Conservation (phyloP, 192 early-diverging fungal species). For the Piromyces finnis region DNA sequence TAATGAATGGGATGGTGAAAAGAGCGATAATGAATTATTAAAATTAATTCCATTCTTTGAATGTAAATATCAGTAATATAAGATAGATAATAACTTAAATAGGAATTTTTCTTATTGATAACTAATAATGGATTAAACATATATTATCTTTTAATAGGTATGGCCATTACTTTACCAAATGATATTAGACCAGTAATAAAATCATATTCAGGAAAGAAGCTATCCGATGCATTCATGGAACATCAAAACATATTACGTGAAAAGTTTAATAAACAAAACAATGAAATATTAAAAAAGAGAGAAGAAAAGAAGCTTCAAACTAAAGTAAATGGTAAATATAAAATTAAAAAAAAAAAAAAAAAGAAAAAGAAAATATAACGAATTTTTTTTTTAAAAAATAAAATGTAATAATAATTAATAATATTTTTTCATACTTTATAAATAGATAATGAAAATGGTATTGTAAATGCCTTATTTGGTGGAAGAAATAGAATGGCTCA, state of each 20-base stretch:
- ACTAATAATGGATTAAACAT: too few species aligned
- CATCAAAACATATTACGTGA: neutral
- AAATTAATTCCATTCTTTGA: constrained; percentile 84
- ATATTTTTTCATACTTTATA: too few species aligned
- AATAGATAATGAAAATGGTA: neutral
- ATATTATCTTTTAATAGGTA: neutral
- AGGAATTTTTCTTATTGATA: too few species aligned
- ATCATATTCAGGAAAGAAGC: neutral
- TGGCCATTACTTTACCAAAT: neutral
- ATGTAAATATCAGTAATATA: constrained; percentile 24
- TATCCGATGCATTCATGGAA: neutral
- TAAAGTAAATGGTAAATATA: neutral
- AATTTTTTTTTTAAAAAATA: too few species aligned
- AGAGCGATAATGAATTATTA: constrained; percentile 61
- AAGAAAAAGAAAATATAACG: too few species aligned
- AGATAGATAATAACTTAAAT: neutral
- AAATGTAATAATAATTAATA: too few species aligned
- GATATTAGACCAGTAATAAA: neutral
- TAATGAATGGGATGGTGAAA: constrained; percentile 72
- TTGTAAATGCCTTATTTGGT: neutral
- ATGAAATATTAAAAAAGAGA: neutral
- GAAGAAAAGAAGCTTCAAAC: neutral
- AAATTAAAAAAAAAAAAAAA: too few species aligned
- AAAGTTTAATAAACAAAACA: neutral
- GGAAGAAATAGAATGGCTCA: neutral